Base-by-base conservation (phyloP, 2,329 filamentous ascomycete genomes). In the Neofusicoccum umdonicola region DNA sequence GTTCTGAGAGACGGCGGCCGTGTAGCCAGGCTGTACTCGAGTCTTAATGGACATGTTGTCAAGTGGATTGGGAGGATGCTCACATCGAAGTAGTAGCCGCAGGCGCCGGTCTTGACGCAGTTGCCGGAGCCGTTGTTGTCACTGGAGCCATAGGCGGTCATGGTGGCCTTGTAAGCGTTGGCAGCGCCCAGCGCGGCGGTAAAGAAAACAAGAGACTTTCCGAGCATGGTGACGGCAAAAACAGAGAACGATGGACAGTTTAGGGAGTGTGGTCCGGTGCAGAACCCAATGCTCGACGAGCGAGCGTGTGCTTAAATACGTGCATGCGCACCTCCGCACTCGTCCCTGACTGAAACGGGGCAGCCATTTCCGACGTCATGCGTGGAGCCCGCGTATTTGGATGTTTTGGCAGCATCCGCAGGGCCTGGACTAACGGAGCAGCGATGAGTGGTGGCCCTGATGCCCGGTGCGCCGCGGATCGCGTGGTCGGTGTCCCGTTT, bases 1-100 rank as follows among this genome's bases (percentile, higher is more conserved):
- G 66, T 78, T 78, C 66, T 79, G 73, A 6, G 72, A 75, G 27
- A 77, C 72, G 48, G 77, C 79, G 11, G 75, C 78, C 2, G 67
- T 64, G 48, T 67, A 68, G 6, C 67, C 68, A 15, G 66, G 65
- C 65, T 69, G 11, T 3, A 1, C 17, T 60, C 4, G 17, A 41
- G n/a, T 17, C 48, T 66, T 44, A 64, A 45, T n/a, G 2, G 27
- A n/a, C 7, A 1, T 11, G 61, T 3, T 5, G 3, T 3, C 34
- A 1, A 13, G 37, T n/a, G 27, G 8, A 6, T 13, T 27, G 19
- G 13, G 4, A 15, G 3, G n/a, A 3, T 12, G 37, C 66, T 54
- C 48, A 68, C 67, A 44, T 62, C 60, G 17, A 63, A 67, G 57
- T 68, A 69, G 47, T 66, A 67, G 3, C 66, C 67, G 48, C 67